Base-by-base conservation (phyloP, 257 asterid species). In the Plantago major region DNA sequence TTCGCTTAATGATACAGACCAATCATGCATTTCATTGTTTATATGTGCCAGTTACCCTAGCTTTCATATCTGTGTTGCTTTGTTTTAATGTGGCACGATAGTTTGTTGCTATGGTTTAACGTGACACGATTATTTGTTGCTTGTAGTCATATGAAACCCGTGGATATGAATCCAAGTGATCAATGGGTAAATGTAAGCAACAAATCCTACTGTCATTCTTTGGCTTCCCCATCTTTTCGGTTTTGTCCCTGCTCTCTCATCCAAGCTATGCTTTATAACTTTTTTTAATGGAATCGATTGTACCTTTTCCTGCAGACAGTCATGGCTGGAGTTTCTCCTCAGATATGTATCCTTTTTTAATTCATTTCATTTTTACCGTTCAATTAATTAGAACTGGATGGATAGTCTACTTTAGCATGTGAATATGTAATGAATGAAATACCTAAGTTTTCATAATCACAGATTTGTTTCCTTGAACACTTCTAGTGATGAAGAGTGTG, bases 251-350 rank as follows among this genome's bases (percentile, higher is more conserved):
- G 43, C 50, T 37, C 71, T 53, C 40, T 38, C 72, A 59, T 11
- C 46, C 26, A 44, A 55, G 40, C 14, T 46, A 42, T 50, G 66
- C 62, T 66, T 44, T 33, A 56, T 57, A 57, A 57, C 46, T 17
- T 57, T 16, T 11, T 46, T 46, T 55, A 30, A 65, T 42, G 55
- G 69, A 50, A 62, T 68, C 6, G 6, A 62, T 70, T 57, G 62
- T 65, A 62, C 61, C 40, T 62, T 71, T 53, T 75, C 55, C 66
- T 75, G 83, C 95, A 92, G 98, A 84, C 81, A 87, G 88, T 42
- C 70, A 86, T 82, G 95, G 83, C 84, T 60, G 97, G 98, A 76
- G 59, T 92, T 68, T 81, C 95, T 67, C 97, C 97, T 30, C 97
- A 89, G 78, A 84, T 73, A 58, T 70, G 97, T 92, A 92, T 92